Evolutionary conservation across 2,329 filamentous ascomycete genomes (phyloP).

Genomic region (Phaeosphaeriaceae sp.): DNA sequence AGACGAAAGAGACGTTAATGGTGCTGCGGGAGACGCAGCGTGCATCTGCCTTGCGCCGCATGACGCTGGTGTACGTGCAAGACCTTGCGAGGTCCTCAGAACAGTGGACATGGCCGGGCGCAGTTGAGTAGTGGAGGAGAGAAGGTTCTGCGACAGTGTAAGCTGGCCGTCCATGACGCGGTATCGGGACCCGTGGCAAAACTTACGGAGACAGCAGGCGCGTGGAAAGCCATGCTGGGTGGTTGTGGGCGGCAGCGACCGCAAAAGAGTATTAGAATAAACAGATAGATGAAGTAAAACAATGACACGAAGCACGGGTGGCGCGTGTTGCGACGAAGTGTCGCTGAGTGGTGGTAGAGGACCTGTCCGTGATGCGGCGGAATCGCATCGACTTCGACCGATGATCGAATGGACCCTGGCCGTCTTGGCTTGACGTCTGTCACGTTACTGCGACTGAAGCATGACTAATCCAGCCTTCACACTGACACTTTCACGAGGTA

Average conservation of each 20-base stretch:
- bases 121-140: constrained; percentile 46
- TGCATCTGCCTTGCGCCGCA: constrained; percentile 29
- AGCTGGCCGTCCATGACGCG: constrained; percentile 26
- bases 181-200: constrained; percentile 36
- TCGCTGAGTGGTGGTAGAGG: constrained; percentile 22
- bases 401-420: constrained; percentile 20
- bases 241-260: constrained; percentile 39
- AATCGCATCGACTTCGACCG: constrained; percentile 23
- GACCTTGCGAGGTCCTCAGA: constrained; percentile 43
- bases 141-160: constrained; percentile 51
- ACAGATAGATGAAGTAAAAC: constrained; percentile 27
- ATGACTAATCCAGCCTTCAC: neutral
- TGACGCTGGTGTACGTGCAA: constrained; percentile 29
- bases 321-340: constrained; percentile 25
- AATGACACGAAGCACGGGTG: constrained; percentile 24
- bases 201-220: constrained; percentile 57
- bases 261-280: constrained; percentile 22
- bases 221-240: constrained; percentile 59
- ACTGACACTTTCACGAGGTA: neutral
- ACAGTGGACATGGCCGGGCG: constrained; percentile 50
- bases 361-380: constrained; percentile 30
- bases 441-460: constrained; percentile 1
- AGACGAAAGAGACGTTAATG: constrained; percentile 12
- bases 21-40: constrained; percentile 13
- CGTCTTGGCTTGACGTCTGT: constrained; percentile 20